A percentile compares a stretch with the other conserved stretches of the same genome.
These are phyloP conservation scores for Suillus hirtellus DNA, from an alignment of 768 basidiomycete species.

Conservation along the genomic window DNA sequence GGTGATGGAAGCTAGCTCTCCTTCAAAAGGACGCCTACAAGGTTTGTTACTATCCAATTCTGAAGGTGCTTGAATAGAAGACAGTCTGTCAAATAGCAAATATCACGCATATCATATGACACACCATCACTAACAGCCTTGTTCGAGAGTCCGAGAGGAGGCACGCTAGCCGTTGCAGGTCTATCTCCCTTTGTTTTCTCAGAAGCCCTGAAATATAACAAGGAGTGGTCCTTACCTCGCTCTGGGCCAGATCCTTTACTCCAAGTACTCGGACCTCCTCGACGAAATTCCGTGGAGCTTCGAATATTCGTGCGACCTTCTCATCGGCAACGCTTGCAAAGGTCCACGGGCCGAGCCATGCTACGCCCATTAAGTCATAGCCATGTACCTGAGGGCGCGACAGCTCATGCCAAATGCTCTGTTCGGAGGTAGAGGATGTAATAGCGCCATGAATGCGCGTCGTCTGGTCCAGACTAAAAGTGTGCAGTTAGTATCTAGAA, in stretches of 20 bases:
- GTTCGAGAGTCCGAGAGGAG: slow-evolving; percentile 92
- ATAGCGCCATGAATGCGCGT: slow-evolving; percentile 80
- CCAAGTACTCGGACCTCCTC: slow-evolving; percentile 53
- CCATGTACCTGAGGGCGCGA: slow-evolving; percentile 95
- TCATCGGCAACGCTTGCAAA: slow-evolving; percentile 95
- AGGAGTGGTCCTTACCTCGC: slow-evolving; percentile 42
- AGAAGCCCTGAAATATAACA: neutral
- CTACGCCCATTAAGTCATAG: slow-evolving; percentile 83
- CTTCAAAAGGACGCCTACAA: slow-evolving; percentile 74
- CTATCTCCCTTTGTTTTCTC: slow-evolving; percentile 47
- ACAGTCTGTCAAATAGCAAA: slow-evolving; percentile 3
- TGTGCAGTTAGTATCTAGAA: slow-evolving; percentile 10
- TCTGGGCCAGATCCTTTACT: slow-evolving; percentile 47
- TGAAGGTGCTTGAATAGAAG: slow-evolving; percentile 17
- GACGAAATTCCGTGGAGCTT: slow-evolving; percentile 83
- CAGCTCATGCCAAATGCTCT: slow-evolving; percentile 77
- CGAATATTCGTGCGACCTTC: slow-evolving; percentile 92
- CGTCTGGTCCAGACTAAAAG: slow-evolving; percentile 81
- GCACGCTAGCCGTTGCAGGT: slow-evolving; percentile 83
- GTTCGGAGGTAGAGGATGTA: slow-evolving; percentile 23
- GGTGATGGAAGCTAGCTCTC: slow-evolving; percentile 82
- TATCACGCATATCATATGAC: slow-evolving; percentile 3
- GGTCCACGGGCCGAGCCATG: slow-evolving; percentile 71
- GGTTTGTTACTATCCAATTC: slow-evolving; percentile 18
- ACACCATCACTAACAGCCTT: slow-evolving; percentile 79